phyloP scores from a whole-genome alignment of 768 basidiomycete species.

The Tricholoma furcatifolium region DNA sequence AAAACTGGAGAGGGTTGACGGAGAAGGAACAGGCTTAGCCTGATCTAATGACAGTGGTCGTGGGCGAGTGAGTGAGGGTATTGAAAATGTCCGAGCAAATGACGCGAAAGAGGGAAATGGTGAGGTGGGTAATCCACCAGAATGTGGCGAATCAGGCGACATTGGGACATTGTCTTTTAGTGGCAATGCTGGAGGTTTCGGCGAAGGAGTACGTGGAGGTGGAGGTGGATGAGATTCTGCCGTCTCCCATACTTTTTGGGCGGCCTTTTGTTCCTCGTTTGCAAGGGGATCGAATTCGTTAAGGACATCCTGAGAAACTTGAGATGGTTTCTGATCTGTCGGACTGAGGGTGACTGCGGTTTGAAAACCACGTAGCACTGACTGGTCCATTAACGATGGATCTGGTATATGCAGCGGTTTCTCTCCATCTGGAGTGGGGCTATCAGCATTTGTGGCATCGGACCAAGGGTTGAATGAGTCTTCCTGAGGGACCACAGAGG shows the following conservation, averaged over 20 bases:
- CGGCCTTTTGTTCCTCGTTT: conserved; percentile 54
- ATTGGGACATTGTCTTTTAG: conserved; percentile 30
- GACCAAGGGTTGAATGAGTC: conserved; percentile 39
- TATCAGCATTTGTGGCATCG: conserved; percentile 24
- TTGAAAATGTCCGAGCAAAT: conserved; percentile 62
- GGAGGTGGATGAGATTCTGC: conserved; percentile 65
- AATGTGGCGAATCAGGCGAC: conserved; percentile 24
- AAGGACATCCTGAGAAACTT: conserved; percentile 43
- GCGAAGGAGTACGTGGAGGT: conserved; percentile 36
- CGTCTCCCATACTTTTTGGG: conserved; percentile 63
- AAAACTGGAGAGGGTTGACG: conserved; percentile 55
- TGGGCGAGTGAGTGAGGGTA: conserved; percentile 46
- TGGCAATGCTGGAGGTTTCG: conserved; percentile 34
- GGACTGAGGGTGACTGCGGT: conserved; percentile 19
- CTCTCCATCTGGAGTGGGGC: conserved; percentile 13
- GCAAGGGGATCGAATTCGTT: conserved; percentile 70
- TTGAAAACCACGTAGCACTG: conserved; percentile 36
- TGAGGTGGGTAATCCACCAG: conserved; percentile 34
- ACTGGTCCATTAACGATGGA: conserved; percentile 39
- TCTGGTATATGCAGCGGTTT: conserved; percentile 40
- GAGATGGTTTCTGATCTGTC: conserved; percentile 17
- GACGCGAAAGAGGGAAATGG: conserved; percentile 65
- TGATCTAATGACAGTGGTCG: conserved; percentile 62
- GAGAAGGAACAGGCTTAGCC: conserved; percentile 57
- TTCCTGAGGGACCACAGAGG: conserved; percentile 4